Evolutionary conservation across 164 flowering plant species (phyloP), one percentile per base, ranked within the genome.

Genomic region (Annona cherimola): DNA sequence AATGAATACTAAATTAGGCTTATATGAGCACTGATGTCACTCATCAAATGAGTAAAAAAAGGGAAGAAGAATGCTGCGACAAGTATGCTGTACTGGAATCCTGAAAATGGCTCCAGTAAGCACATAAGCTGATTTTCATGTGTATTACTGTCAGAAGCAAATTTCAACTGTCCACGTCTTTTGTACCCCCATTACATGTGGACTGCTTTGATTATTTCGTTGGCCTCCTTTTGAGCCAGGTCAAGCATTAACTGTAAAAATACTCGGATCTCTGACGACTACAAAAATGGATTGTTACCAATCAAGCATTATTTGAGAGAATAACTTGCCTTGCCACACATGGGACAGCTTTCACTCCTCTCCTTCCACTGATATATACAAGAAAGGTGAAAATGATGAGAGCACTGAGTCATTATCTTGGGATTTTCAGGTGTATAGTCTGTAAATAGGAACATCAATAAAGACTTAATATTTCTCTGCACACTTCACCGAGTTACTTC

Each of bases 331-430:
- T 90, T 86, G 78, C 96, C 94, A 84, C 98, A 94, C 54, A 94
- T 93, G 40, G 98, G 97, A 73, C 98, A 94, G 83, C 66, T 89
- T n/a, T 89, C 93, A 78, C 97, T 94, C 87, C 98, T 89, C 76
- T 94, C 98, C 97, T 86, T 90, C 98, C 98, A 94, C 69, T 94
- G 97, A 73, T 92, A 94, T 83, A 94, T 94, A 79, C 98, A 94
- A 70, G 91, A 95, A 61, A 94, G 91, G 76, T 94, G 98, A 82
- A 85, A 94, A 86, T 94, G 97, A 74, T 94, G 98, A 74, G 85
- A 82, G 79, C 98, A 94, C 60, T 86, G 84, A 62, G 96, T 90
- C 75, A 88, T 55, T 79, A 94, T 94, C 83, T 86, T 94, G 45
- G 98, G 98, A 77, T 94, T 88, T 78, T 92, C 97, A 35, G 82